Conservation (phyloP, 1,139 yeast genomes). For the Sugiyamaella grinbergsii region DNA sequence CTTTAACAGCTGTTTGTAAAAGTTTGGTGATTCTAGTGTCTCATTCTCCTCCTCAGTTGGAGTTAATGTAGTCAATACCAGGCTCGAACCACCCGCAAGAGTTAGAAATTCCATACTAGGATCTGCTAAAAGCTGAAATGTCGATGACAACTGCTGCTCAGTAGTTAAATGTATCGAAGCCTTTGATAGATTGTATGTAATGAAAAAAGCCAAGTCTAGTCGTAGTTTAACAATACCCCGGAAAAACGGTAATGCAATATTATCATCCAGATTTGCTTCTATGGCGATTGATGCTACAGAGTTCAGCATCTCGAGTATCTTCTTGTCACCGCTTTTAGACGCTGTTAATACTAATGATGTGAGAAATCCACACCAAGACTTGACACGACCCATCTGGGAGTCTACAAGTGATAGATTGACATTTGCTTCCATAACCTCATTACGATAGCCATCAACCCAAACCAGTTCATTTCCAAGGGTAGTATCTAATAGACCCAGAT, state of each 20-base stretch:
- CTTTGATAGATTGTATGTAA: conserved; percentile 53
- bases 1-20: conserved; percentile 34
- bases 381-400: conserved; percentile 69
- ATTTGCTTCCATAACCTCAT: conserved; percentile 61
- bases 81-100: conserved; percentile 17
- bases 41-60: neutral
- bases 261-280: conserved; percentile 55
- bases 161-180: conserved; percentile 16
- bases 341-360: conserved; percentile 60
- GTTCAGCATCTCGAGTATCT: conserved; percentile 44
- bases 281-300: conserved; percentile 53
- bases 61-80: neutral
- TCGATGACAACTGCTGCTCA: conserved; percentile 27
- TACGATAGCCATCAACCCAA: conserved; percentile 56
- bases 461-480: conserved; percentile 50
- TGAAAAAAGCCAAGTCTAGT: conserved; percentile 67
- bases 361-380: conserved; percentile 75
- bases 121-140: conserved; percentile 33
- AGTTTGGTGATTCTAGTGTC: conserved; percentile 1
- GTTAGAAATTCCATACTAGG: conserved; percentile 31
- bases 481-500: conserved; percentile 63
- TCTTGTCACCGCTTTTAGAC: conserved; percentile 38
- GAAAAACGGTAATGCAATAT: conserved; percentile 53
- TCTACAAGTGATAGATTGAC: conserved; percentile 63
- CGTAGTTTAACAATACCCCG: conserved; percentile 60